phyloP scores from a whole-genome alignment of 257 asterid species.

The Solanum acaule region DNA sequence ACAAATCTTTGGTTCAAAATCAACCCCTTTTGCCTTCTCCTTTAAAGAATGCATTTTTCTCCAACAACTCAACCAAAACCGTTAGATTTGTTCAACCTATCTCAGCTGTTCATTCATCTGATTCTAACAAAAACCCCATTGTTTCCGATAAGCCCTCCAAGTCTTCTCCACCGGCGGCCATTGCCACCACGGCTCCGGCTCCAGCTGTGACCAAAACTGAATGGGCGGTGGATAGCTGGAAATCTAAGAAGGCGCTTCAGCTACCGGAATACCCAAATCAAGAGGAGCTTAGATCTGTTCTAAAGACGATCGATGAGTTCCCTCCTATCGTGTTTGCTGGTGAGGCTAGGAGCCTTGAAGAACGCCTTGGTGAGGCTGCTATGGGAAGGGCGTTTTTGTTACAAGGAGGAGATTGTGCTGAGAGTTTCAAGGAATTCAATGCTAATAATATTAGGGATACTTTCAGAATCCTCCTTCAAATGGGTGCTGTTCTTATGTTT shows the following conservation, averaged over 20 bases:
- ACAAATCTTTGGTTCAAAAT: slow-evolving; percentile 14
- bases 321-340: slow-evolving; percentile 86
- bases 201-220: slow-evolving; percentile 4
- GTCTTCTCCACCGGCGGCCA: slow-evolving; percentile 18
- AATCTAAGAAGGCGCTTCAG: slow-evolving; percentile 41
- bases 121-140: slow-evolving; percentile 22
- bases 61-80: slow-evolving; percentile 2
- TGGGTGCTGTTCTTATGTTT: slow-evolving; percentile 78
- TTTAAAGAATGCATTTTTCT: neutral
- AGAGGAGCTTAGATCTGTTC: slow-evolving; percentile 42
- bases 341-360: slow-evolving; percentile 70
- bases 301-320: slow-evolving; percentile 40
- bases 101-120: slow-evolving; percentile 39
- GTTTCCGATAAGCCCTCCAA: slow-evolving; percentile 13
- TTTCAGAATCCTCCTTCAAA: slow-evolving; percentile 64
- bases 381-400: slow-evolving; percentile 68
- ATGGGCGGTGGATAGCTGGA: slow-evolving; percentile 48
- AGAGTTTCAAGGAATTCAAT: slow-evolving; percentile 76
- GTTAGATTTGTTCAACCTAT: slow-evolving; percentile 25
- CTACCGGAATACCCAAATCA: slow-evolving; percentile 41
- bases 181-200: slow-evolving; percentile 10
- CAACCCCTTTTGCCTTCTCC: slow-evolving; percentile 8
- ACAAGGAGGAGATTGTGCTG: slow-evolving; percentile 88
- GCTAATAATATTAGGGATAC: slow-evolving; percentile 75
- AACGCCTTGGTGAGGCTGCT: slow-evolving; percentile 63